Percentiles rank a stretch among this genome's conserved stretches.
Conservation (phyloP, 441 rosid species). For the Syzygium malaccense region DNA sequence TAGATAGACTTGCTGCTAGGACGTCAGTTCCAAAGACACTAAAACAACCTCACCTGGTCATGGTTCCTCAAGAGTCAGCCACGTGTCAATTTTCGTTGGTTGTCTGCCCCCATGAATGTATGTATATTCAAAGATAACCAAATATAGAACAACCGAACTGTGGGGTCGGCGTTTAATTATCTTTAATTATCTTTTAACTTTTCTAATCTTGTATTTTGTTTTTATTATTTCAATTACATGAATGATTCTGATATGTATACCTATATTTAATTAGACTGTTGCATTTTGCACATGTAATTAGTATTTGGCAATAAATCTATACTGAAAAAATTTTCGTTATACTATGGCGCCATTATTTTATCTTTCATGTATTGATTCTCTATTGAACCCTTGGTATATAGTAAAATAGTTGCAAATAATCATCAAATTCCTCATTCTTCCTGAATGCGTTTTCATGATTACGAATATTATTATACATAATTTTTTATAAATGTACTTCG, state of each 20-base stretch:
- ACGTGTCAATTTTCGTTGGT: background rate
- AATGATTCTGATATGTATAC: background rate
- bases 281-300: background rate
- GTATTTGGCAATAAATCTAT: background rate
- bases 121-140: background rate
- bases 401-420: background rate
- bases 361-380: background rate
- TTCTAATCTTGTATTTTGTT: background rate
- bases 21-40: too few relatives aligned
- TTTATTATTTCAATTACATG: background rate
- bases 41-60: background rate
- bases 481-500: too few relatives aligned
- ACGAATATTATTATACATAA: too few relatives aligned
- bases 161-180: background rate
- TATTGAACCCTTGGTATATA: rapidly evolving
- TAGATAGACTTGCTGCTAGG: background rate
- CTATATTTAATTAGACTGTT: background rate
- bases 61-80: background rate
- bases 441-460: background rate
- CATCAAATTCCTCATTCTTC: rapidly evolving
- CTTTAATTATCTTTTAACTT: background rate
- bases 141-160: too few relatives aligned
- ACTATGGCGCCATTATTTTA: rapidly evolving
- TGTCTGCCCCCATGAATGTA: rapidly evolving
- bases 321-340: rapidly evolving